These are phyloP conservation scores for Theileria orientalis DNA, from an alignment of 169 alveolate genomes.

Conservation along the genomic window DNA sequence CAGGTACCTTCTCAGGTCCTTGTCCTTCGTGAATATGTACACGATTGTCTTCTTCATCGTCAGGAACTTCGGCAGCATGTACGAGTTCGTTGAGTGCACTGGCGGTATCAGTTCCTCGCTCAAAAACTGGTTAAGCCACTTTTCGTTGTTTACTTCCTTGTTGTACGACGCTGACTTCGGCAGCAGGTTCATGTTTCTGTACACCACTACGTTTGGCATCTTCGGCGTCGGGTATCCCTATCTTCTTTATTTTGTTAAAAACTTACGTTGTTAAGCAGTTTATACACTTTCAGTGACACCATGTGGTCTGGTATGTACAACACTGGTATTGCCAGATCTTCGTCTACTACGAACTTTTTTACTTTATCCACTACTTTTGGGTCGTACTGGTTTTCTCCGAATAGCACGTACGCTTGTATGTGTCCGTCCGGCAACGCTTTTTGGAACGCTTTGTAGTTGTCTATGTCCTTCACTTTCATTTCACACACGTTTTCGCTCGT, in stretches of 20 bases:
- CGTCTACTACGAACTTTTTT: slow-evolving; percentile 14
- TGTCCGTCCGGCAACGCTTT: slow-evolving; percentile 35
- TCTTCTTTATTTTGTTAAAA: not conserved
- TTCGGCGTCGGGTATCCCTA: too few relatives aligned
- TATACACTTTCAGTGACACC: slow-evolving; percentile 1
- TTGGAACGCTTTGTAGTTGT: slow-evolving; percentile 7
- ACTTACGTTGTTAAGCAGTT: slow-evolving; percentile 18
- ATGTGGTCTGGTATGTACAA: slow-evolving; percentile 8
- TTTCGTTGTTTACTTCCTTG: slow-evolving; percentile 14
- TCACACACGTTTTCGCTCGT: slow-evolving; percentile 46
- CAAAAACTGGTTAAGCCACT: slow-evolving; percentile 18
- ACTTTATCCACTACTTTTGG: not conserved
- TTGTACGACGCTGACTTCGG: slow-evolving; percentile 10
- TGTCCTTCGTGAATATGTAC: slow-evolving; percentile 56
- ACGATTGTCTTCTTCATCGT: slow-evolving; percentile 42
- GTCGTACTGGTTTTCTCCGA: slow-evolving; percentile 11
- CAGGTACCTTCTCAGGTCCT: slow-evolving; percentile 12
- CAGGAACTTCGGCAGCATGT: slow-evolving; percentile 46
- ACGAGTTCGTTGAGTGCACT: slow-evolving; percentile 52
- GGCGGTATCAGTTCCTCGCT: slow-evolving; percentile 45
- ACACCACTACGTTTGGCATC: slow-evolving; percentile 16
- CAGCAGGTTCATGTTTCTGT: slow-evolving; percentile 12
- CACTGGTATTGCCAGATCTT: slow-evolving; percentile 14
- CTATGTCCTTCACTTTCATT: slow-evolving; percentile 15
- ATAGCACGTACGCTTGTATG: slow-evolving; percentile 20